A percentile compares a stretch with the other conserved stretches of the same genome.
Evolutionary conservation across 495 filamentous ascomycete genomes (phyloP).

Genomic region (Schizothecium vesticola): DNA sequence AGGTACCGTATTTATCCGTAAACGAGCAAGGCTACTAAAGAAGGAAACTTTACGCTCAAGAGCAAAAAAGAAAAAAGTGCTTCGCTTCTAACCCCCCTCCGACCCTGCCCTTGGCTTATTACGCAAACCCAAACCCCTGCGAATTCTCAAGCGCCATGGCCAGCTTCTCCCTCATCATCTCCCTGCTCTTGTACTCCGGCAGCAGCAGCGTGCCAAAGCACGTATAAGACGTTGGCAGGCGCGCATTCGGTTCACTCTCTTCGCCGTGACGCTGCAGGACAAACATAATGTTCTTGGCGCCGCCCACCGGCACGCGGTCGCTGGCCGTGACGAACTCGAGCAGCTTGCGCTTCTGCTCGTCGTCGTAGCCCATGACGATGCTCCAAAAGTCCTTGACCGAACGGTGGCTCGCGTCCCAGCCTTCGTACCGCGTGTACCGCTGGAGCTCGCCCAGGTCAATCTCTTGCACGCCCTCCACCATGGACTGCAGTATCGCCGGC

Average conservation of each 20-base stretch:
- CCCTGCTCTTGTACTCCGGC: conserved; percentile 69
- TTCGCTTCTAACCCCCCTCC: neutral
- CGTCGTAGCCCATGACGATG: conserved; percentile 61
- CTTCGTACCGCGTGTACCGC: conserved; percentile 67
- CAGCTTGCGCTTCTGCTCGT: conserved; percentile 63
- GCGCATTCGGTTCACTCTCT: conserved; percentile 46
- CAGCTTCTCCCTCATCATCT: conserved; percentile 68
- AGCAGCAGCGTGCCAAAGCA: conserved; percentile 84
- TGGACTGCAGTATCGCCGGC: conserved; percentile 60
- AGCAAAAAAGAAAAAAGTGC: neutral
- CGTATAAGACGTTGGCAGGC: conserved; percentile 76
- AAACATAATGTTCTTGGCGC: conserved; percentile 73
- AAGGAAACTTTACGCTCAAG: neutral
- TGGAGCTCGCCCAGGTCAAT: conserved; percentile 71
- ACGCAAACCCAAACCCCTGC: conserved; percentile 82
- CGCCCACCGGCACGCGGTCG: conserved; percentile 82
- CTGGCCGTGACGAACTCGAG: conserved; percentile 94
- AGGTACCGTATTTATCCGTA: neutral
- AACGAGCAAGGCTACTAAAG: neutral
- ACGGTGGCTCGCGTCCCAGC: conserved; percentile 62
- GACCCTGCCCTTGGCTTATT: neutral
- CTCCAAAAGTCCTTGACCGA: conserved; percentile 79
- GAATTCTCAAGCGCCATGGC: conserved; percentile 78
- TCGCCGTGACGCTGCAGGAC: conserved; percentile 73
- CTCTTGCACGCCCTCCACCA: conserved; percentile 75